Evolutionary conservation across 2,329 filamentous ascomycete species (phyloP), one percentile per base, ranked within the genome.

Genomic region (Cercospora janseana): DNA sequence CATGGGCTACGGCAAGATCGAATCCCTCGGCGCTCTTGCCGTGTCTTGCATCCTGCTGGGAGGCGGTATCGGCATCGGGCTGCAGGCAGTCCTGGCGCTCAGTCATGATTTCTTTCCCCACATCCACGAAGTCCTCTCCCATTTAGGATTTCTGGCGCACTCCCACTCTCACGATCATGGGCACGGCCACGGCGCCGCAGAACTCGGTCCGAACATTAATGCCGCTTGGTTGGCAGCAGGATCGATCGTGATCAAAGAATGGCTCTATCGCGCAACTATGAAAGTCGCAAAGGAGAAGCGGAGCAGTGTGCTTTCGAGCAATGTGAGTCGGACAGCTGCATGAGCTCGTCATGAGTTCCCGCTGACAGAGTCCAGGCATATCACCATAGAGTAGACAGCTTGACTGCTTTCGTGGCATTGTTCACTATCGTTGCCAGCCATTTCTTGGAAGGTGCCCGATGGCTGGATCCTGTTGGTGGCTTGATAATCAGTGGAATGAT

Each of bases 241-340:
- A 15, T 95, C 89, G 2, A 93, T 98, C 50, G 70, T 89, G 20
- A 76, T 97, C 63, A 98, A 98, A 72, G 93, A 98, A 71, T 98
- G 91, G 88, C 76, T 98, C 20, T 98, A 97, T 68, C 85, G 87
- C 75, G 89, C 92, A 57, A 98, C 92, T 93, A 82, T 97, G 85
- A 97, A 96, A 75, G 83, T 98, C 54, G 93, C 93, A 37, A 83
- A 83, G 62, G 88, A 95, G 71, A 88, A 92, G 69, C 95, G 95
- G 67, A 97, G 92, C 9, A 94, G 91, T 5, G 90, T 98, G 52
- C 82, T 98, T 18, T 91, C 92, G 29, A 96, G 91, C 51, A 98
- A 98, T 66, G 92, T 54, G 32, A 48, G 56, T 54, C 21, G 10
- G 10, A 13, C 37, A 38, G 18, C n/a, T 20, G 20, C 3, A 32